Evolutionary conservation across 1,284 basidiomycete species (phyloP).

Genomic region (Microbotryum violaceum): DNA sequence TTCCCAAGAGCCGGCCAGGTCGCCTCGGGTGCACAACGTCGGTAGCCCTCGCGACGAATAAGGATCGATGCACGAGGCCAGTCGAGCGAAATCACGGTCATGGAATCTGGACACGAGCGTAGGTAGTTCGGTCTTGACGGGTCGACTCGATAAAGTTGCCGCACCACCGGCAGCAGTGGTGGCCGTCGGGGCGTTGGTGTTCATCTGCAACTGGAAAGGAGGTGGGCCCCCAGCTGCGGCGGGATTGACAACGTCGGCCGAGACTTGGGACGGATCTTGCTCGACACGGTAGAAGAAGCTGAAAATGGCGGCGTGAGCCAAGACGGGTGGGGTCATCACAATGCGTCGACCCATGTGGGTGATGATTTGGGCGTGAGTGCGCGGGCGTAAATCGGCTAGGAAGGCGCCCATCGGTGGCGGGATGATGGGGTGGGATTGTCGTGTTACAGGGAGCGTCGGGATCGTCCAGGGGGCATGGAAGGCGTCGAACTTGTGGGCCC

Average conservation of each 20-base stretch:
- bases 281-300: conserved; percentile 42
- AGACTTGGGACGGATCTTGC: conserved; percentile 35
- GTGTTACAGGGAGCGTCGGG: conserved; percentile 41
- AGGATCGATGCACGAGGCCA: conserved; percentile 44
- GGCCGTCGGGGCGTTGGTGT: background rate
- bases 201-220: background rate
- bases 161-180: background rate
- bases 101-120: conserved; percentile 38
- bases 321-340: conserved; percentile 36
- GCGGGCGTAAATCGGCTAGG: conserved; percentile 45
- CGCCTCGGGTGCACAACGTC: conserved; percentile 42
- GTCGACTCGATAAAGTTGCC: conserved; percentile 8
- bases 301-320: conserved; percentile 40
- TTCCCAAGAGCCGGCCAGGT: conserved; percentile 49
- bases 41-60: conserved; percentile 41
- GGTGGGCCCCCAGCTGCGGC: conserved; percentile 13
- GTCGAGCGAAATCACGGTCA: conserved; percentile 43
- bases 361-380: conserved; percentile 39
- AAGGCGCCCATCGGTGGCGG: conserved; percentile 39
- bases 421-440: conserved; percentile 12
- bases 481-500: conserved; percentile 48
- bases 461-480: conserved; percentile 49
- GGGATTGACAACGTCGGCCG: conserved; percentile 13
- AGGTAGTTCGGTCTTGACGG: conserved; percentile 32
- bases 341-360: conserved; percentile 41